phyloP scores from a whole-genome alignment of 352 stramenopile genomes.

The Elongisporangium anandrum region DNA sequence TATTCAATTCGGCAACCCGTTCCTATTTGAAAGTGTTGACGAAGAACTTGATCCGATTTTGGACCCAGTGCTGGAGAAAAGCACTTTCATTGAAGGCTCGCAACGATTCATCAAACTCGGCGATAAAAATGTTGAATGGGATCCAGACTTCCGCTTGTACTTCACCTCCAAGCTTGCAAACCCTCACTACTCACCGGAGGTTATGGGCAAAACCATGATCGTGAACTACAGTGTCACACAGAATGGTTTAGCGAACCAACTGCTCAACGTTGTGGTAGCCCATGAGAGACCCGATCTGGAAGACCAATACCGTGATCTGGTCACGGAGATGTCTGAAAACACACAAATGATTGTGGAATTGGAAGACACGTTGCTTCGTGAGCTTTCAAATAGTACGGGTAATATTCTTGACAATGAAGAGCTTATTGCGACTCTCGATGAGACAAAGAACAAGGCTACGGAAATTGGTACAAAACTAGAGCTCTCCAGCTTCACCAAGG shows the following conservation, averaged over 20 bases:
- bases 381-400: conserved; percentile 86
- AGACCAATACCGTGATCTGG: conserved; percentile 90
- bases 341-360: conserved; percentile 91
- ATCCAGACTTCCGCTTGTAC: conserved; percentile 91
- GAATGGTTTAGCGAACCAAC: conserved; percentile 89
- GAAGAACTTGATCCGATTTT: conserved; percentile 95
- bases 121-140: conserved; percentile 94
- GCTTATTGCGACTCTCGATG: conserved; percentile 91
- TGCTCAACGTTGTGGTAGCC: conserved; percentile 92
- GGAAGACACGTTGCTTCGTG: conserved; percentile 90
- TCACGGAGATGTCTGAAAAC: conserved; percentile 92
- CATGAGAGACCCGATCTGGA: conserved; percentile 92
- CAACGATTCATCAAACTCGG: conserved; percentile 91
- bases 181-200: conserved; percentile 92
- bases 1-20: conserved; percentile 95
- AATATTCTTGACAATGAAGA: conserved; percentile 96
- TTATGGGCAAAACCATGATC: conserved; percentile 96
- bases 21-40: conserved; percentile 94
- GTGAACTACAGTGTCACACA: conserved; percentile 96
- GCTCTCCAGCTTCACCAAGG: conserved; percentile 91
- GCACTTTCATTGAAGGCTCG: conserved; percentile 88
- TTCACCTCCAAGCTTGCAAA: conserved; percentile 95
- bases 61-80: conserved; percentile 92
- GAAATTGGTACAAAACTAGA: conserved; percentile 93
- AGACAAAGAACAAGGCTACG: conserved; percentile 93